phyloP scores from a whole-genome alignment of 805 yeast species.

The Yarrowia sp. region DNA sequence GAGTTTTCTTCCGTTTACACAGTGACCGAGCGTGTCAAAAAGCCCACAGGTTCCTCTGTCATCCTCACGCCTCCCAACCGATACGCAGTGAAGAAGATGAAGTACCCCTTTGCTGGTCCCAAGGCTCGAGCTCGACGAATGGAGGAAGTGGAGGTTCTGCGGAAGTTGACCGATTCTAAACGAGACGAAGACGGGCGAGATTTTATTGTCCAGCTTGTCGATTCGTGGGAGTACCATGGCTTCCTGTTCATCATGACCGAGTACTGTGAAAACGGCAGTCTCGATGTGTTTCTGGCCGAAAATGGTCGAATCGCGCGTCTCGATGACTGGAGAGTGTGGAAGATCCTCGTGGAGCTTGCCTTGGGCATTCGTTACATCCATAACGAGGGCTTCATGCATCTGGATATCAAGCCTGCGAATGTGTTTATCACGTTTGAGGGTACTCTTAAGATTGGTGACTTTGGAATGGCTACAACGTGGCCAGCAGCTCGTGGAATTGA shows the following conservation, averaged over 20 bases:
- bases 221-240: slow-evolving; percentile 75
- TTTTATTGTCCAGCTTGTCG: slow-evolving; percentile 71
- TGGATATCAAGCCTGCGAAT: slow-evolving; percentile 94
- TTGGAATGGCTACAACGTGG: slow-evolving; percentile 83
- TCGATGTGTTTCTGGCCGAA: slow-evolving; percentile 74
- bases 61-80: slow-evolving; percentile 35
- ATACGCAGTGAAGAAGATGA: slow-evolving; percentile 86
- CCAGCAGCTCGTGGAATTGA: slow-evolving; percentile 66
- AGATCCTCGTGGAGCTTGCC: slow-evolving; percentile 78
- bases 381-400: slow-evolving; percentile 68
- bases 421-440: slow-evolving; percentile 94
- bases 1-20: slow-evolving; percentile 88
- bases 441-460: slow-evolving; percentile 88
- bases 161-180: slow-evolving; percentile 32
- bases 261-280: slow-evolving; percentile 89
- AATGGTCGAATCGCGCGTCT: slow-evolving; percentile 70
- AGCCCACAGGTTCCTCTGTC: slow-evolving; percentile 11
- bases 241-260: slow-evolving; percentile 90
- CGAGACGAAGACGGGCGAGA: slow-evolving; percentile 60
- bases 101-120: slow-evolving; percentile 57
- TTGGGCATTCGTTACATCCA: slow-evolving; percentile 81
- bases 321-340: slow-evolving; percentile 98
- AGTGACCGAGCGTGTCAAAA: slow-evolving; percentile 59
- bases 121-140: slow-evolving; percentile 58
- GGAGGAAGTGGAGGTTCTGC: slow-evolving; percentile 69